Evolutionary conservation across 257 asterid genomes (phyloP).

Genomic region (Forsythia viridissima): DNA sequence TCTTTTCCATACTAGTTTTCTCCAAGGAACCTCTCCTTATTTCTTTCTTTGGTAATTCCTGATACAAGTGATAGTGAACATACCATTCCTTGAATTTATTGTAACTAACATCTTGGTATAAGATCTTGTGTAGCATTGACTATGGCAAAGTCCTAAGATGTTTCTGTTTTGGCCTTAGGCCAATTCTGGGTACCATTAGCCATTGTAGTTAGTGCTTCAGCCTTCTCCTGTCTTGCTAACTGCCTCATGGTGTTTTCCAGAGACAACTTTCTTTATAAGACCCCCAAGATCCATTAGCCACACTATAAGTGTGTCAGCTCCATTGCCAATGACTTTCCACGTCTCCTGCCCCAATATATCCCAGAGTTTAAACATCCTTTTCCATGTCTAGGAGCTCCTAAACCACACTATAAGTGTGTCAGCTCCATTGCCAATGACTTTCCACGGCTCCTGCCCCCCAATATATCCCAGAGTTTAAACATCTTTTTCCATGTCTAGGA

Average conservation of each 20-base stretch:
- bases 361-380: neutral
- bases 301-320: neutral
- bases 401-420: neutral
- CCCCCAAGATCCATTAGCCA: neutral
- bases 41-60: neutral
- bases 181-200: neutral
- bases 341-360: neutral
- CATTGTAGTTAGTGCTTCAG: neutral
- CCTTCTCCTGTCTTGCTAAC: neutral
- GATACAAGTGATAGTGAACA: neutral
- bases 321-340: neutral
- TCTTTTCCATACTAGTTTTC: neutral
- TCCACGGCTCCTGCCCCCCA: neutral
- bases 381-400: neutral
- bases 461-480: neutral
- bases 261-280: neutral
- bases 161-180: neutral
- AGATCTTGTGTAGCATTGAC: neutral
- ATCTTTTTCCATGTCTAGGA: neutral
- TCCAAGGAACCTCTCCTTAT: neutral
- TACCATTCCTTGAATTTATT: neutral
- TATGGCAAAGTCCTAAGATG: neutral
- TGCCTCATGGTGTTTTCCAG: neutral
- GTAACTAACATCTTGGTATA: neutral
- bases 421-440: neutral